Evolutionary conservation across 768 basidiomycete genomes (phyloP).

Genomic region (Phylloporus sp.): DNA sequence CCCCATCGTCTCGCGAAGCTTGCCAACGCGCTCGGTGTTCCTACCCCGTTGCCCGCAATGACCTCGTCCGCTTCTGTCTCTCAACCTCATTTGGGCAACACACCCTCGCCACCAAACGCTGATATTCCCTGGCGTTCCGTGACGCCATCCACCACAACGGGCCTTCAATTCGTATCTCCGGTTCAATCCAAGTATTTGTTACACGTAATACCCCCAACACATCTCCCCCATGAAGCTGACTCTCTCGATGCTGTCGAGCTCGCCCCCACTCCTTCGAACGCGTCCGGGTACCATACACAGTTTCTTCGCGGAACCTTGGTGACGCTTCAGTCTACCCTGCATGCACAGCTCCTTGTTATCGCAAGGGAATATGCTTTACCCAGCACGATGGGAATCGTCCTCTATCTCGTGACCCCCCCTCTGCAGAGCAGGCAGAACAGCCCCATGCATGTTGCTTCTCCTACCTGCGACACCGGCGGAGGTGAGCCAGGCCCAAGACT

Average conservation of each 20-base stretch:
- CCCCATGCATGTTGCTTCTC: conserved; percentile 17
- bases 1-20: conserved; percentile 78
- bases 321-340: conserved; percentile 78
- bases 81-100: conserved; percentile 10
- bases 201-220: conserved; percentile 76
- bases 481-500: conserved; percentile 74
- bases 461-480: conserved; percentile 30
- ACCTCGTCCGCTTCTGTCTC: conserved; percentile 17
- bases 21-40: conserved; percentile 81
- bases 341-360: conserved; percentile 80
- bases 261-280: conserved; percentile 49
- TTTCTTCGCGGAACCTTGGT: conserved; percentile 85
- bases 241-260: conserved; percentile 40
- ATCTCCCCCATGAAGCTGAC: conserved; percentile 64
- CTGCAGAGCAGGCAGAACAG: conserved; percentile 16
- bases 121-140: conserved; percentile 46
- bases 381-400: conserved; percentile 73
- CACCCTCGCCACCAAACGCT: conserved; percentile 15
- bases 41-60: conserved; percentile 63
- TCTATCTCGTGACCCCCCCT: conserved; percentile 66
- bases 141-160: conserved; percentile 42
- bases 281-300: conserved; percentile 75
- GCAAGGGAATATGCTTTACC: conserved; percentile 93
- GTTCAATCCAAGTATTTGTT: conserved; percentile 66
- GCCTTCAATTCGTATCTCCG: conserved; percentile 41